Base-by-base conservation (phyloP, 2,329 filamentous ascomycete species). In the Botrytis paeoniae region DNA sequence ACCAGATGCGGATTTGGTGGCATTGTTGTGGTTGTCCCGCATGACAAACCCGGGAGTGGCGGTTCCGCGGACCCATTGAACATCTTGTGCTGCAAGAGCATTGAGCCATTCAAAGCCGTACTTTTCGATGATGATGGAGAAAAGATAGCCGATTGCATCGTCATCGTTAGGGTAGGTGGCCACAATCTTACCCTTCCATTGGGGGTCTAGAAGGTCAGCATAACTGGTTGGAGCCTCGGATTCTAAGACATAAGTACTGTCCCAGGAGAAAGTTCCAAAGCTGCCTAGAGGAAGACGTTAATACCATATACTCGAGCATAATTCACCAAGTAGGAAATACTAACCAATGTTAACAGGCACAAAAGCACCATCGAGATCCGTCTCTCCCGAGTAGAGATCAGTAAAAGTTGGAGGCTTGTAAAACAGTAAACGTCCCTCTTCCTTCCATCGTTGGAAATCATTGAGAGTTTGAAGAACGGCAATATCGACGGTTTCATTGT, bases 391-490 rank as follows among this genome's bases (percentile, higher is more conserved):
- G 29, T 68, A 68, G 25, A 68, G 39, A 57, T 68, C 64, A 2
- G 3, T 8, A 12, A 68, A 68, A 9, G 48, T 57, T 14, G 48
- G 64, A n/a, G 64, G 35, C 25, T 68, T 68, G 25, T 68, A 68
- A 41, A 57, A 68, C 18, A 68, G 3, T 20, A 68, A 68, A 9
- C 64, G 64, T 18, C 20, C 69, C 16, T 68, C 61, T 25, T 71
- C 61, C 37, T 85, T 85, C 86, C 87, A 89, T 12, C 85, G 83
- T 0, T 84, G 83, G 75, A 82, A 88, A 75, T 88, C 86, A 18
- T 87, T 83, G 14, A 87, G 76, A 0, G 86, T 87, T 77, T 88
- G 87, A 4, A 88, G 78, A 4, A 83, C 81, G 66, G 84, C 79
- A 75, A 83, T 83, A 77, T 89, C 87, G 32, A 85, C 81, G 18